Evolutionary conservation across 768 basidiomycete genomes (phyloP).

Genomic region (Auriscalpium vulgare): DNA sequence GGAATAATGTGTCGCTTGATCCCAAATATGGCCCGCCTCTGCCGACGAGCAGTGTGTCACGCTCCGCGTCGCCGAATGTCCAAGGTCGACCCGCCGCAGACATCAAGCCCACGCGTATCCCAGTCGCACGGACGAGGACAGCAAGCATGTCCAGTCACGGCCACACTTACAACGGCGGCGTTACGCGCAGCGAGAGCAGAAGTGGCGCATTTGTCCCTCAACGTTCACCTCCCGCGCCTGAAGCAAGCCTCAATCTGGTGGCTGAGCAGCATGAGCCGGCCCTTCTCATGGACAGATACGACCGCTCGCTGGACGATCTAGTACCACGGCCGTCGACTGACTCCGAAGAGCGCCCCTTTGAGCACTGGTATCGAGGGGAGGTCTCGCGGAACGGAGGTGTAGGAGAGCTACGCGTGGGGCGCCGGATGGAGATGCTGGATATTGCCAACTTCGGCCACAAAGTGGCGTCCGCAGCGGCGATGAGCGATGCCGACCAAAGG

Average conservation of each 20-base stretch:
- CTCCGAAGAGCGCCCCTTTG: conserved; percentile 76
- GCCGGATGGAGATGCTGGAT: conserved; percentile 77
- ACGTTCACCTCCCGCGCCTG: not conserved
- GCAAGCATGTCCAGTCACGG: conserved; percentile 33
- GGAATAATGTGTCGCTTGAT: conserved; percentile 23
- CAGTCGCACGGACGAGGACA: conserved; percentile 34
- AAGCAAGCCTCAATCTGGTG: not conserved
- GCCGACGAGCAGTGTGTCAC: conserved; percentile 24
- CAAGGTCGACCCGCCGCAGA: conserved; percentile 28
- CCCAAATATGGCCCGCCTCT: conserved; percentile 30
- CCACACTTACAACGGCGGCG: conserved; percentile 16
- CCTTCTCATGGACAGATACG: conserved; percentile 24
- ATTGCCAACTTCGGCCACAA: conserved; percentile 79
- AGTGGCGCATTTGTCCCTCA: conserved; percentile 16
- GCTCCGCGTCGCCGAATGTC: conserved; percentile 12
- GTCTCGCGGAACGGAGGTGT: conserved; percentile 84
- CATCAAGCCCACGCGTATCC: conserved; percentile 40
- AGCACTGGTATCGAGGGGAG: conserved; percentile 89
- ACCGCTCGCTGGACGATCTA: conserved; percentile 42
- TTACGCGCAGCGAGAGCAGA: conserved; percentile 24
- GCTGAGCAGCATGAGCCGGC: conserved; percentile 7
- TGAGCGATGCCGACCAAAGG: conserved; percentile 21
- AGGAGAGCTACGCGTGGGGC: conserved; percentile 69
- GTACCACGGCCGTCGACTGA: conserved; percentile 52
- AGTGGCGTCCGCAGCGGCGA: conserved; percentile 10